Evolutionary conservation across 306 rosid genomes (phyloP).

Genomic region (Gastrolobium villosum): DNA sequence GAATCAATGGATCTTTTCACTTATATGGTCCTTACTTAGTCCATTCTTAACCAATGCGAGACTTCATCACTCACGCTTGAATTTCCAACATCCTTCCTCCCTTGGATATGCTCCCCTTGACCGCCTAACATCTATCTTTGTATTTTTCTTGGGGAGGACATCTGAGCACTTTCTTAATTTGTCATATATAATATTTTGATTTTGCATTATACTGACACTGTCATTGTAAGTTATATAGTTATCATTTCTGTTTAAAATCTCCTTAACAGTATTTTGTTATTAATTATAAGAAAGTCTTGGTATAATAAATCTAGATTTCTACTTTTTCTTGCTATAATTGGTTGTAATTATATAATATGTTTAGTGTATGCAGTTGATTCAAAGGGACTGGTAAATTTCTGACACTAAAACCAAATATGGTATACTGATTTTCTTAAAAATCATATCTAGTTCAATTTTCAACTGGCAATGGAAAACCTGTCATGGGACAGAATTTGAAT

Average conservation of each 20-base stretch:
- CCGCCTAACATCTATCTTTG: not conserved
- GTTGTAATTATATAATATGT: not conserved
- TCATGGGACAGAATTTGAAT: conserved; percentile 6
- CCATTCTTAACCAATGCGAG: no score
- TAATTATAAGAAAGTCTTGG: not conserved
- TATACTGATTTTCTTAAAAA: not conserved
- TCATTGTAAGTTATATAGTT: not conserved
- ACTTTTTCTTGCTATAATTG: conserved; percentile 5
- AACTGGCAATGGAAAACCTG: not conserved
- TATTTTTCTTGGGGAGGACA: not conserved
- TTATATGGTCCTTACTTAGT: no score
- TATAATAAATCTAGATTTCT: not conserved
- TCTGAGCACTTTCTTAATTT: conserved; percentile 8
- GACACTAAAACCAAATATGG: not conserved
- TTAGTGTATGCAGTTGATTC: conserved; percentile 2
- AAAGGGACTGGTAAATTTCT: not conserved
- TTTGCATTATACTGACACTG: not conserved
- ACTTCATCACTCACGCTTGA: no score
- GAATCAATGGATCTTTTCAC: no score
- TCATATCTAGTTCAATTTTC: not conserved
- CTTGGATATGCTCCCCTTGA: no score
- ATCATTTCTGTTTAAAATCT: not conserved
- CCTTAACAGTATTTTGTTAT: not conserved
- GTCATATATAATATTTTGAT: not conserved
- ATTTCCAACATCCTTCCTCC: no score